Evolutionary conservation across 116 monocot genomes (phyloP).

Genomic region (Zostera marina): DNA sequence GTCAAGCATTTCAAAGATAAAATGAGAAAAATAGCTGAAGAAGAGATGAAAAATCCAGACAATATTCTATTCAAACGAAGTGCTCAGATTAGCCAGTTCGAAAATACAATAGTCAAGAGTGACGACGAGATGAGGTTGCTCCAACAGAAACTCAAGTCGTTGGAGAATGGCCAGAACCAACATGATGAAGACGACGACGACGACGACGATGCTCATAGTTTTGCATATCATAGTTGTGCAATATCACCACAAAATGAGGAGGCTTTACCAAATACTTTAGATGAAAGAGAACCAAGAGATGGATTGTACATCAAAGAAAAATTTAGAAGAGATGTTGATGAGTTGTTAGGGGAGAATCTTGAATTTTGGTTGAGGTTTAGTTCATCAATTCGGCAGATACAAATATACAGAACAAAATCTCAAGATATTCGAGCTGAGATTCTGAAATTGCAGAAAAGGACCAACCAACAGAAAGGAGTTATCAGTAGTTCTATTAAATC

Average conservation of each 20-base stretch:
- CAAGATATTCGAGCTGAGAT: conserved; percentile 12
- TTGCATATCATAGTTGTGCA: too few relatives aligned
- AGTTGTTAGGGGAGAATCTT: conserved; percentile 29
- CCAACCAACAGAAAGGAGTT: conserved; percentile 4
- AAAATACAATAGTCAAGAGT: conserved; percentile 35
- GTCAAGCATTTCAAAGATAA: conserved; percentile 55
- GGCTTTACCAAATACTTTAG: not conserved
- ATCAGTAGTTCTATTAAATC: conserved; percentile 2
- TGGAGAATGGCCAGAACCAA: conserved; percentile 9
- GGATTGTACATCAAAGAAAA: conserved; percentile 10
- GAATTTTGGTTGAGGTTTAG: conserved; percentile 41
- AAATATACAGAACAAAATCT: conserved; percentile 12
- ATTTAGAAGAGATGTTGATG: conserved; percentile 27
- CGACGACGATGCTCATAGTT: too few relatives aligned
- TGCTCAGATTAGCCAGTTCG: conserved; percentile 33
- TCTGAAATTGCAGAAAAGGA: conserved; percentile 8
- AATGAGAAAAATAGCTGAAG: conserved; percentile 42
- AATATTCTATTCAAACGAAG: conserved; percentile 22
- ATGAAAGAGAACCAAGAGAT: not conserved
- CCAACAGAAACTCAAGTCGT: conserved; percentile 21
- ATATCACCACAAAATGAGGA: not conserved
- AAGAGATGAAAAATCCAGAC: conserved; percentile 56
- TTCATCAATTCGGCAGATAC: conserved; percentile 19
- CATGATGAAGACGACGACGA: not conserved
- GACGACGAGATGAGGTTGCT: conserved; percentile 68